Evolutionary conservation across 2,329 filamentous ascomycete species (phyloP), one percentile per base, ranked within the genome.

Genomic region (Penicillium sp.): DNA sequence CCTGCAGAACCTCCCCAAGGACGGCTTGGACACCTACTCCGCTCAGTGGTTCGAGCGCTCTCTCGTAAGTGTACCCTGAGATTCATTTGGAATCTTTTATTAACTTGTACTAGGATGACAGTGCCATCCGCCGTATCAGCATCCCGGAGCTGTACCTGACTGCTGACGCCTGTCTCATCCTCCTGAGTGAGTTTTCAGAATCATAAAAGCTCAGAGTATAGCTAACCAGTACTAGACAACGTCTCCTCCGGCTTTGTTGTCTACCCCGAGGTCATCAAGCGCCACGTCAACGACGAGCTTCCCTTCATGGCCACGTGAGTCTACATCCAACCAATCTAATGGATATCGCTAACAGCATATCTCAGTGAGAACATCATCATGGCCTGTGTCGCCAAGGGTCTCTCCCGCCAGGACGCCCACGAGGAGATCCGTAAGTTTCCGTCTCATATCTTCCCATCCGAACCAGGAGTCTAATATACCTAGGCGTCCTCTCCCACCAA

Each of bases 301-400:
- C 93, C 93, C 1, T 96, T 96, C 77, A 96, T 93, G 89, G 83
- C 86, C 8, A 92, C 87, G 8, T 82, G 83, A 68, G 79, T 70
- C 39, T 12, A 35, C 10, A 13, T n/a, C 12, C 19, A 35, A 39
- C n/a, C 15, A 49, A 10, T 21, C 19, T 8, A 44, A 17, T 25
- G 13, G 17, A 35, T 35, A 15, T 31, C 2, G 8, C 65, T 72
- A 64, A 73, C 59, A n/a, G 33, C 33, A 3, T 39, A 8, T 49
- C 8, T 7, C 42, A 73, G 71, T 63, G 72, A 74, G 63, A 74
- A 74, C 61, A 87, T 92, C 71, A 90, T 93, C 72, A 92, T 96
- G 90, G 86, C 85, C 65, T 81, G 93, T 55, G 85, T 88, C 29
- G 84, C 86, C 56, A 83, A 87, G 69, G 90, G 90, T 33, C 83